Evolutionary conservation across 345 rosid genomes (phyloP), one percentile per base, ranked within the genome.

Genomic region (Rhodomyrtus tomentosa): DNA sequence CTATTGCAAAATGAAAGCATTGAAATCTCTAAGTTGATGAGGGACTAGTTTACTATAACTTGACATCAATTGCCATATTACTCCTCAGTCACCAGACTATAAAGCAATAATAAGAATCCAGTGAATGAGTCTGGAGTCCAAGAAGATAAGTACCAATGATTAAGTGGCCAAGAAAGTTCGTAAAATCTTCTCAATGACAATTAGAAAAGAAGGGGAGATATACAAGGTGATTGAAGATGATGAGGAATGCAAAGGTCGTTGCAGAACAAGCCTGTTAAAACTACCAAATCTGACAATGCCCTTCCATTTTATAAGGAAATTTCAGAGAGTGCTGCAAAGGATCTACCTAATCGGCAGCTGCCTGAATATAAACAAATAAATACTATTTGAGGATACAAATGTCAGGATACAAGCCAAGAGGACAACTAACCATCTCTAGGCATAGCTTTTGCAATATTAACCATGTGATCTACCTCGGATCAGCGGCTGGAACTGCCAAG

Each of bases 401-500:
- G n/a, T n/a, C n/a, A 49, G 27, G 54, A 80, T 25, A 49, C 52
- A 25, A 29, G 55, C 82, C 54, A 80, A 80, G 24, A 49, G 54
- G 82, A 50, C 56, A 81, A 22, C 13, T 54, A 50, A 54, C 56
- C 59, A 51, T 81, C 24, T 68, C 45, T 68, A 32, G 76, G 59
- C 59, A 50, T 21, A 38, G 58, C 9, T 36, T 25, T 52, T 32
- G 56, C 80, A 13, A 24, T 12, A 59, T n/a, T 40, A 50, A 81
- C 52, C 56, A 13, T 29, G 40, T 24, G 55, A 55, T 73, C 50
- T 55, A 55, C 86, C 80, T 81, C 48, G 10, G 20, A 73, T 88
- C 73, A 94, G 85, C 50, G 85, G 95, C 96, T 93, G 85, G 96
- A 92, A 92, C 98, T 92, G 82, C 99, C 99, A 80, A 96, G 96